Evolutionary conservation across 2,329 filamentous ascomycete species (phyloP).

Genomic region (Alternaria dauci): DNA sequence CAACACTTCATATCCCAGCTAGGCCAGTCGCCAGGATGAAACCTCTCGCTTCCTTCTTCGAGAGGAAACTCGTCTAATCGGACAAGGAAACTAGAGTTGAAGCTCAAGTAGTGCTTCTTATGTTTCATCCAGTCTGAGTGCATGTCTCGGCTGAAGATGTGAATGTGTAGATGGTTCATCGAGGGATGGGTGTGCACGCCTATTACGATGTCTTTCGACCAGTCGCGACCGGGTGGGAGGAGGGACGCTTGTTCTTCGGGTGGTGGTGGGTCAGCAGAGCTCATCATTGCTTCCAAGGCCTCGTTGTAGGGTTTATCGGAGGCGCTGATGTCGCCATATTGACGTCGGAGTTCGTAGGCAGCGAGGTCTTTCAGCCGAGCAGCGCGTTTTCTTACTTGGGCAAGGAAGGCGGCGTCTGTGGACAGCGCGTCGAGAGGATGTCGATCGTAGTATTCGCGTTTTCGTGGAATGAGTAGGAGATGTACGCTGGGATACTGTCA

Average conservation of each 20-base stretch:
- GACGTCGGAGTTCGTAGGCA: constrained; percentile 76
- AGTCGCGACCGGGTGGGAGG: constrained; percentile 76
- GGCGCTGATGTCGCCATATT: constrained; percentile 69
- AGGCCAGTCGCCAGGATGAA: constrained; percentile 69
- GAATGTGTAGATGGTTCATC: constrained; percentile 92
- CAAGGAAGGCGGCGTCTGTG: constrained; percentile 71
- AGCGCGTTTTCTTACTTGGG: constrained; percentile 68
- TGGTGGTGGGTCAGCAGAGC: constrained; percentile 47
- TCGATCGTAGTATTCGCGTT: constrained; percentile 64
- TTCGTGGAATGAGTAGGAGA: constrained; percentile 84
- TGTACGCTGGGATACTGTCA: constrained; percentile 68
- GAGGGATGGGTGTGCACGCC: constrained; percentile 89
- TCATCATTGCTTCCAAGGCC: constrained; percentile 61
- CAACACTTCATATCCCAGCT: constrained; percentile 77
- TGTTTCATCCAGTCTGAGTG: constrained; percentile 76
- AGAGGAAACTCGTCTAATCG: constrained; percentile 82
- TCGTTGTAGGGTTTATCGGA: constrained; percentile 69
- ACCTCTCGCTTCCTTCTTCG: constrained; percentile 68
- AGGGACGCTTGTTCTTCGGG: constrained; percentile 54
- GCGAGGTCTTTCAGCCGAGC: constrained; percentile 69
- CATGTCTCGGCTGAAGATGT: constrained; percentile 84
- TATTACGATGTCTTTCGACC: constrained; percentile 74
- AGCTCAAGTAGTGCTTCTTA: constrained; percentile 91
- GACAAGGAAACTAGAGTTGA: constrained; percentile 85
- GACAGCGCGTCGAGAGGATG: constrained; percentile 83